Base-by-base conservation (phyloP, 2,329 filamentous ascomycete species). In the Diaporthe sp. region DNA sequence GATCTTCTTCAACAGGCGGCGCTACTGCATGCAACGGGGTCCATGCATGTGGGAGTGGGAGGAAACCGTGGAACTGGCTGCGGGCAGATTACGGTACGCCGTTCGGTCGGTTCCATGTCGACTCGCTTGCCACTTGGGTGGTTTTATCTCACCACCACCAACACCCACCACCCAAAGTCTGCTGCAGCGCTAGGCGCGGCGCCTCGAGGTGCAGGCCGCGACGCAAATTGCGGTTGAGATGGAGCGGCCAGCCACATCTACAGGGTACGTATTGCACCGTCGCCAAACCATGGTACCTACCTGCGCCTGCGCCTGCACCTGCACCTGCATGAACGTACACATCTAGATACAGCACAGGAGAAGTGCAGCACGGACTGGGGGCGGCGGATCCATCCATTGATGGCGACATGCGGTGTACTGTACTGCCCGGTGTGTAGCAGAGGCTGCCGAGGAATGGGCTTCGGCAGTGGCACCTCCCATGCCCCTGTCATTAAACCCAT, bases 401-500 rank as follows among this genome's bases (percentile, higher is more conserved):
- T 62, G 58, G 58, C 58, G 58, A 55, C 44, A 65, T 73, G 71
- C 58, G 58, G 71, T 73, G 71, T 62, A 62, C n/a, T n/a, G 58
- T 28, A 22, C 31, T 28, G 51, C n/a, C n/a, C 51, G 7, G 37
- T 42, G 58, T 44, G 60, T 65, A 73, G 58, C 71, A 31, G 37
- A 37, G 13, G 46, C 55, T 73, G 71, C 71, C 71, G 71, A 73
- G 71, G 71, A 39, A 65, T 55, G 53, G 71, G 71, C 71, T 73
- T 65, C 71, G 71, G 71, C 61, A 73, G 71, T 73, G 71, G 58
- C 71, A 73, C 71, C 71, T 62, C 58, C 51, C 71, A 73, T 60
- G 71, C 61, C 58, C 71, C 71, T 73, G 71, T 73, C 71, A 73
- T 73, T 65, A 65, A 73, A 73, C 71, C 61, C 60, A 57, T 57